These are phyloP conservation scores for Blastocrithidia nonstop DNA, from an alignment of 208 protist species.

Conservation along the genomic window DNA sequence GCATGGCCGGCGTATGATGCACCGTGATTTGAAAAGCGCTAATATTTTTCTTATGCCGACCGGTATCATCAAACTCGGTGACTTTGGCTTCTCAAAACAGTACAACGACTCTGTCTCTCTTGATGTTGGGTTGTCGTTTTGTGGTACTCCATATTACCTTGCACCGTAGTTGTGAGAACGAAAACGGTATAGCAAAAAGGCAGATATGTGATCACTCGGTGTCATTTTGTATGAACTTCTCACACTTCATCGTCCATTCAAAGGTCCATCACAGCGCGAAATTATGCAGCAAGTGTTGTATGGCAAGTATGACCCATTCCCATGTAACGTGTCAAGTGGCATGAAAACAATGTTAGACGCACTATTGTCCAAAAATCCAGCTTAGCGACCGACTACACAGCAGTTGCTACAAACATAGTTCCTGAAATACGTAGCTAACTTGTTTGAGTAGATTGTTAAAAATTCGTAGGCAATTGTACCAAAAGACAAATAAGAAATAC, in stretches of 20 bases:
- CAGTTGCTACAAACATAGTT: constrained; percentile 71
- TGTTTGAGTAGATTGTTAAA: constrained; percentile 77
- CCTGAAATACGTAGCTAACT: constrained; percentile 80
- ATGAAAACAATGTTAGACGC: constrained; percentile 58
- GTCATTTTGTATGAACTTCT: constrained; percentile 80
- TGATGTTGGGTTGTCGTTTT: constrained; percentile 65
- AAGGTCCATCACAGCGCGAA: constrained; percentile 60
- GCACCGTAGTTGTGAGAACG: constrained; percentile 85
- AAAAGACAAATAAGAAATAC: constrained; percentile 43
- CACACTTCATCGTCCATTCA: constrained; percentile 76
- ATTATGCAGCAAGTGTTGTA: constrained; percentile 75
- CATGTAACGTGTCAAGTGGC: constrained; percentile 36
- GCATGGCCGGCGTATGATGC: constrained; percentile 74
- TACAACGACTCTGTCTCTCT: constrained; percentile 69
- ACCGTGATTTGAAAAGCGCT: constrained; percentile 82
- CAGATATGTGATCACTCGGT: constrained; percentile 87
- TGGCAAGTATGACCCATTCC: constrained; percentile 63
- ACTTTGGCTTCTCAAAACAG: constrained; percentile 80
- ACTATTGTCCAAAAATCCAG: constrained; percentile 50
- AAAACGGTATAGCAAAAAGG: constrained; percentile 88
- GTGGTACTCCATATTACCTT: constrained; percentile 89
- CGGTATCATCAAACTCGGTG: constrained; percentile 81
- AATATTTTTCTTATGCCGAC: constrained; percentile 81
- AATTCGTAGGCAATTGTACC: constrained; percentile 57
- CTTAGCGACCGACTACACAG: constrained; percentile 42